These are phyloP conservation scores for Umbilicus rupestris DNA, from an alignment of 164 flowering plant genomes.

Conservation along the genomic window DNA sequence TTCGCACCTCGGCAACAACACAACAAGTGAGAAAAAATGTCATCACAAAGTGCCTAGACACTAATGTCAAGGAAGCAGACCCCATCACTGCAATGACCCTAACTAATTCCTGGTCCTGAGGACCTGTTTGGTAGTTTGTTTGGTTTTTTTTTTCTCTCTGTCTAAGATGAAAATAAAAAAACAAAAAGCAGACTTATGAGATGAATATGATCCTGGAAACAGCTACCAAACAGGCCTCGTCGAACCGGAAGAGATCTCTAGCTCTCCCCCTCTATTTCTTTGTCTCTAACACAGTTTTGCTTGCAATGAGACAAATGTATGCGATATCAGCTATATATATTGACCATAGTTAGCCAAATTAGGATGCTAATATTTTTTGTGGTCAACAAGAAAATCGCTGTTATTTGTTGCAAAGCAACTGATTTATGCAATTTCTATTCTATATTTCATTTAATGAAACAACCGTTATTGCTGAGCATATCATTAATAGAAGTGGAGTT, in stretches of 20 bases:
- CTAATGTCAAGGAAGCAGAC: no score
- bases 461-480: no score
- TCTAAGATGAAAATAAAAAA: background rate
- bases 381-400: no score
- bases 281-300: background rate
- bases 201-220: background rate
- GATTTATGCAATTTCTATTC: no score
- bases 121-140: constrained; percentile 2
- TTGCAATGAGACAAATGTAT: background rate
- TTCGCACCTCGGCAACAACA: background rate
- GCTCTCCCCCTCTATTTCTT: background rate
- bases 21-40: background rate
- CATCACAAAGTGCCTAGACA: background rate
- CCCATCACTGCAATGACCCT: background rate
- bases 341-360: background rate
- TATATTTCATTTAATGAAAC: no score
- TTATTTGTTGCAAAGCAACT: no score
- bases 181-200: background rate
- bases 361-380: background rate
- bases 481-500: no score
- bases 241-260: background rate
- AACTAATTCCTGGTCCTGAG: constrained; percentile 1
- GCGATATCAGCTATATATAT: background rate
- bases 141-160: background rate
- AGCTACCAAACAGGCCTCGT: constrained; percentile 4